A percentile compares a stretch with the other conserved stretches of the same genome.
Conservation (phyloP, 306 rosid species). For the cucumber (Cucumis sativus) region DNA sequence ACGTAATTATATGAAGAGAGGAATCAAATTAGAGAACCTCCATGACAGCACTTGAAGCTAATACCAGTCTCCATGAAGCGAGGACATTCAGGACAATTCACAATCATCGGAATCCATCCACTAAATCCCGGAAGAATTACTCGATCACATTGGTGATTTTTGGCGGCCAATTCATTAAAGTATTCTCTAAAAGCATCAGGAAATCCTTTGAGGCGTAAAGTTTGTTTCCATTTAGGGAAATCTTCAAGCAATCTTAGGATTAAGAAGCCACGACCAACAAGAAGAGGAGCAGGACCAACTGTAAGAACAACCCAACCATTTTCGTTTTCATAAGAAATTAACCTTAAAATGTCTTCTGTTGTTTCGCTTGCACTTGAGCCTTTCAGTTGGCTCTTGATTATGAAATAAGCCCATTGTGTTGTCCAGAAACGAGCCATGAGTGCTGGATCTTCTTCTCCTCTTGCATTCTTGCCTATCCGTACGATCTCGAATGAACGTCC, state of each 20-base stretch:
- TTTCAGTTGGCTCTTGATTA: neutral
- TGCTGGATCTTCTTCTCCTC: neutral
- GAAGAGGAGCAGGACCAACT: conserved; percentile 4
- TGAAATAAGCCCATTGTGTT: neutral
- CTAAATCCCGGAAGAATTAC: neutral
- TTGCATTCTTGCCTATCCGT: neutral
- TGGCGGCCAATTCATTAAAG: conserved; percentile 14
- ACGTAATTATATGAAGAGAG: no score
- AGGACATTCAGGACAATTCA: conserved; percentile 19
- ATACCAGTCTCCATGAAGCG: conserved; percentile 6
- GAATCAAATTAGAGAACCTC: neutral
- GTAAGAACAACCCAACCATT: neutral
- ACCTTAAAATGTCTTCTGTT: neutral
- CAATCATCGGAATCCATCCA: conserved; percentile 17
- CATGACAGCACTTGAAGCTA: neutral
- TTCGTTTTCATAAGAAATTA: neutral
- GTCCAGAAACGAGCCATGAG: conserved; percentile 2
- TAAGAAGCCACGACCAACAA: conserved; percentile 7
- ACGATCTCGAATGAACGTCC: neutral
- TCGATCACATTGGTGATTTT: neutral
- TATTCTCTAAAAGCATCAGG: neutral
- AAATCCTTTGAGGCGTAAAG: conserved; percentile 13
- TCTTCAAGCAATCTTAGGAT: neutral
- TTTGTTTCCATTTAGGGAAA: neutral
- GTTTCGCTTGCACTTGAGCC: neutral